Conservation (phyloP, 768 basidiomycete genomes). For the Obba rivulosa region DNA sequence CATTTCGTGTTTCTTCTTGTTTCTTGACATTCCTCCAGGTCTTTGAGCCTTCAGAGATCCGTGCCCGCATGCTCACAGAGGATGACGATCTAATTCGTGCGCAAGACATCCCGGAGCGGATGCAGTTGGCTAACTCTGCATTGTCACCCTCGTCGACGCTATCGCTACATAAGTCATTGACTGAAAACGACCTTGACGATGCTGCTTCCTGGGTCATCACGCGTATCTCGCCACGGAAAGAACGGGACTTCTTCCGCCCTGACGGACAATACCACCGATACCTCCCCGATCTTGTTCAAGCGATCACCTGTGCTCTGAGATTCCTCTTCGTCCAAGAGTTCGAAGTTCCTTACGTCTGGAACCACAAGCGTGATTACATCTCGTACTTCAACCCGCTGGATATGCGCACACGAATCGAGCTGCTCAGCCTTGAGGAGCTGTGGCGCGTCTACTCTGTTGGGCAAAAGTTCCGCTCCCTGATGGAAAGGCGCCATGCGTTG, state of each 20-base stretch:
- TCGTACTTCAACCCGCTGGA: conserved; percentile 71
- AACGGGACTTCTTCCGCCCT: conserved; percentile 64
- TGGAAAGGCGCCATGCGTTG: conserved; percentile 66
- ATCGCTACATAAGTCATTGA: conserved; percentile 56
- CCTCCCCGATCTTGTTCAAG: conserved; percentile 63
- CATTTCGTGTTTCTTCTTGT: conserved; percentile 4
- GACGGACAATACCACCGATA: conserved; percentile 57
- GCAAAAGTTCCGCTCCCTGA: conserved; percentile 82
- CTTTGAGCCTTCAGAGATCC: conserved; percentile 96
- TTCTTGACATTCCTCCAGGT: conserved; percentile 47
- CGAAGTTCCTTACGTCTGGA: conserved; percentile 95
- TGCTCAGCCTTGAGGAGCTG: conserved; percentile 73
- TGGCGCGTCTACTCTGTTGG: conserved; percentile 92
- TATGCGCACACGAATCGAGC: conserved; percentile 55
- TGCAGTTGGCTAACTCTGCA: conserved; percentile 86
- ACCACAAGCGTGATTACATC: conserved; percentile 89
- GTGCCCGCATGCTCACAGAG: conserved; percentile 80
- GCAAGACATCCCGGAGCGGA: conserved; percentile 90
- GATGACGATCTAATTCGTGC: conserved; percentile 90
- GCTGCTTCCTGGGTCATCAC: conserved; percentile 88
- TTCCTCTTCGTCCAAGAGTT: conserved; percentile 84
- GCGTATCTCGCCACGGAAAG: conserved; percentile 67
- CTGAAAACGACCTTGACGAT: conserved; percentile 66
- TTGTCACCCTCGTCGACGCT: conserved; percentile 63
- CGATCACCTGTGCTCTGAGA: conserved; percentile 73